Evolutionary conservation across 2,329 filamentous ascomycete species (phyloP).

Genomic region (Alternaria arborescens): DNA sequence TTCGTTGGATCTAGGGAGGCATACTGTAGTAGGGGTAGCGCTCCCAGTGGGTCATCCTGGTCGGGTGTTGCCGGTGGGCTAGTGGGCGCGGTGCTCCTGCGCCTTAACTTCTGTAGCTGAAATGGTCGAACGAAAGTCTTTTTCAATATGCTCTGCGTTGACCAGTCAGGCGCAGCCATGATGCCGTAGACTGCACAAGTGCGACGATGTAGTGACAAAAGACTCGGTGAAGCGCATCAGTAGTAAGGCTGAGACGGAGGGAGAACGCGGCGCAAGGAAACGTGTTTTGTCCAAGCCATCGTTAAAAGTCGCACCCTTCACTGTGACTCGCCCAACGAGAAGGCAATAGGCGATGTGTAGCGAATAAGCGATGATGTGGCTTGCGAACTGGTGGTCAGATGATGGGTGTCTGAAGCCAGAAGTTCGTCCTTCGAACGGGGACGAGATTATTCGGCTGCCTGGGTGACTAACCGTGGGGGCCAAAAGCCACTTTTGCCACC

Average conservation of each 20-base stretch:
- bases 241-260: background rate
- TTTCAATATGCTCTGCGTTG: constrained; percentile 8
- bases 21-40: constrained; percentile 11
- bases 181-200: background rate
- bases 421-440: background rate
- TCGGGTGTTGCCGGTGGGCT: background rate
- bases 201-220: background rate
- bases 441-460: background rate
- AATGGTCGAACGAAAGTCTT: constrained; percentile 15
- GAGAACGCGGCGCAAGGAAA: background rate
- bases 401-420: background rate
- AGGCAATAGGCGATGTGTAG: background rate
- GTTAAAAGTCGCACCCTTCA: background rate
- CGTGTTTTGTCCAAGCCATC: constrained; percentile 1
- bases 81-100: constrained; percentile 4
- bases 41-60: background rate
- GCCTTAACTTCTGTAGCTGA: constrained; percentile 3
- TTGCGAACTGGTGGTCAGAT: background rate
- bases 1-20: constrained; percentile 8
- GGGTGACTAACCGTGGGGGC: background rate
- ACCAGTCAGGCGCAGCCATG: background rate
- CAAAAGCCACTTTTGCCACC: background rate
- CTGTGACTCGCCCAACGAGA: background rate
- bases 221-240: background rate
- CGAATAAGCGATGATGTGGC: background rate